Base-by-base conservation (phyloP, 176 grass and related monocot species). In the Tillandsia leiboldiana region DNA sequence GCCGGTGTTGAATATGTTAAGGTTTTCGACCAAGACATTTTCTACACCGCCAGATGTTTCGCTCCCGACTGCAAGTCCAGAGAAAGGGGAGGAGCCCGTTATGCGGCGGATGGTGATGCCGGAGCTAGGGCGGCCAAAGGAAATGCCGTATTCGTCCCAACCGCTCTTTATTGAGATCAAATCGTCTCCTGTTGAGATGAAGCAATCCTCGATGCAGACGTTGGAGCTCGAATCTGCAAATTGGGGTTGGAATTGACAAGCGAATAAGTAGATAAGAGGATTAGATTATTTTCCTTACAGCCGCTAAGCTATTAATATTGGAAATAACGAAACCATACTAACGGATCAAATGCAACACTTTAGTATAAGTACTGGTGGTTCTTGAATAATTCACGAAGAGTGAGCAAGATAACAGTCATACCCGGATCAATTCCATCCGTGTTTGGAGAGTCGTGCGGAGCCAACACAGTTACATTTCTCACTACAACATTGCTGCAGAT, bases 341-440 rank as follows among this genome's bases (percentile, higher is more conserved):
- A 53, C 20, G 29, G 3, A 42, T 42, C 33, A 6, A 42, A 42
- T 42, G 33, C 33, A 5, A 42, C 7, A 6, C 33, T 42, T 42
- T 42, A 42, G 33, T 42, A 42, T 42, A 20, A 42, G 33, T 7
- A 42, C 33, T 42, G 56, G 11, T 29, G 56, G 13, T 29, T 67
- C 51, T 71, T 13, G 11, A 51, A 64, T 77, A 23, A 42, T 33
- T 8, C 12, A 11, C 28, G 1, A 22, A 48, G 20, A 73, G 12
- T 42, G 64, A 7, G 48, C 13, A 72, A 51, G 70, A 80, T 66
- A 82, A 69, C 29, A 70, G 50, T 27, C 18, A 48, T 82, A 92
- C 89, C 94, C 72, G 94, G 89, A 90, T 97, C 94, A 14, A 97
- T 77, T 66, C 89, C 94, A 65, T 97, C 94, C 7, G 94, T 97